These are phyloP conservation scores for Ormosia emarginata DNA, from an alignment of 306 rosid genomes.

Conservation along the genomic window DNA sequence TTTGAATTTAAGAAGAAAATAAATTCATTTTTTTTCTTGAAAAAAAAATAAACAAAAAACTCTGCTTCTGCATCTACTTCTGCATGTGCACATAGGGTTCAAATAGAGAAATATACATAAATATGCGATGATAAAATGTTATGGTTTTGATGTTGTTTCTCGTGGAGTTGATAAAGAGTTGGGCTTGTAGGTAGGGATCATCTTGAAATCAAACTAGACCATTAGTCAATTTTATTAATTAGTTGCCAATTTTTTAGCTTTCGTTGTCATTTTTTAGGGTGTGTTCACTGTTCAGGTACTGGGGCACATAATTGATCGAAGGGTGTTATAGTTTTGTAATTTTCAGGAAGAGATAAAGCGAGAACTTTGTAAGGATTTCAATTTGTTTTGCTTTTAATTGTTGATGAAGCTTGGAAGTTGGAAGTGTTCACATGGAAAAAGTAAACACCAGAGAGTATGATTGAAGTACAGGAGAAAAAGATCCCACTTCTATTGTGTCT, in stretches of 20 bases:
- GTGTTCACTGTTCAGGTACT: slow-evolving; percentile 5
- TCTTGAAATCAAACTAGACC: background rate
- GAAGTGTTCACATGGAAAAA: slow-evolving; percentile 20
- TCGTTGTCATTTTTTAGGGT: slow-evolving; percentile 3
- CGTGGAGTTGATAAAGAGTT: background rate
- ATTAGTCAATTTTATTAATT: background rate
- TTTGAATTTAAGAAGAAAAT: slow-evolving; percentile 3
- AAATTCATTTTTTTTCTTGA: background rate
- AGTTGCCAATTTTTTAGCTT: slow-evolving; percentile 7
- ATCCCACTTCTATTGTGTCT: slow-evolving; percentile 27
- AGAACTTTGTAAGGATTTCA: slow-evolving; percentile 19
- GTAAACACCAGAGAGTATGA: slow-evolving; percentile 7
- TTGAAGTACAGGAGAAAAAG: slow-evolving; percentile 15
- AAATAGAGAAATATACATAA: background rate
- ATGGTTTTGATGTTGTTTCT: slow-evolving; percentile 5
- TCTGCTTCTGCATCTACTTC: background rate
- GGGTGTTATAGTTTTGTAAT: slow-evolving; percentile 26
- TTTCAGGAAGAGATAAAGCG: slow-evolving; percentile 15
- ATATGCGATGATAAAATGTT: background rate
- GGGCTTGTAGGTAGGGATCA: background rate
- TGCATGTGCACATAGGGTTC: slow-evolving; percentile 26
- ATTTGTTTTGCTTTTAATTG: slow-evolving; percentile 17
- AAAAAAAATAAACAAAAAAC: background rate
- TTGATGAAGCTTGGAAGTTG: slow-evolving; percentile 6
- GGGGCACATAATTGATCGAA: slow-evolving; percentile 13